Evolutionary conservation across 108 stramenopile genomes (phyloP), one percentile per base, ranked within the genome.

Genomic region (Pseudonitzschia delicatissima): DNA sequence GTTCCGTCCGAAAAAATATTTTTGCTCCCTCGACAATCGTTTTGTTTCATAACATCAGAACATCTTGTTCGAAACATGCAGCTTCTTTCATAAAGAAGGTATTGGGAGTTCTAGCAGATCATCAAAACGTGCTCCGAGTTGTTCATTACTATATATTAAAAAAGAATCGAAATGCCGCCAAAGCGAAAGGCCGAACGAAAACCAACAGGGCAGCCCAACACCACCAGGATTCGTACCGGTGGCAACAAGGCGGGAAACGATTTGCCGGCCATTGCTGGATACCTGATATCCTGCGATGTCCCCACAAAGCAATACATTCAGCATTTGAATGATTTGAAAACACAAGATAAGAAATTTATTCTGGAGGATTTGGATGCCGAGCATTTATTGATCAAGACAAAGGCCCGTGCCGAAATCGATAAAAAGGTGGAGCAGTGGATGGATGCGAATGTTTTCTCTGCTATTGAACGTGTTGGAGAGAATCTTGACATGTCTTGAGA

Each of bases 391-490:
- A 76, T 93, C 53, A 83, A 84, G 58, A 79, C 63, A 34, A 72
- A 78, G 17, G 84, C 82, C 33, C 69, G 77, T 45, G 84, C 86
- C 27, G 88, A 90, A 64, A 90, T 93, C 63, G 72, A 71, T 15
- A 52, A 74, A 31, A 84, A 90, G 72, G 89, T 93, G 13, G 89
- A 93, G 68, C 73, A 75, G 58, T 93, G 88, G 91, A 85, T 90
- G 76, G 82, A 87, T 57, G 69, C 67, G 53, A 77, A 82, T 65
- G 81, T 82, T 1, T 87, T 78, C 60, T 82, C 85, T 8, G 71
- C 73, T 6, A 77, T 83, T 2, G 85, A 87, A 64, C 50, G 77
- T 34, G 76, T 87, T n/a, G 85, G 85, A 11, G 85, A 87, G 64
- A 76, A 83, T 31, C 57, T 87, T 20, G 79, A 80, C 39, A 80